Conservation (phyloP, 495 filamentous ascomycete species). For the Cercophora scortea region DNA sequence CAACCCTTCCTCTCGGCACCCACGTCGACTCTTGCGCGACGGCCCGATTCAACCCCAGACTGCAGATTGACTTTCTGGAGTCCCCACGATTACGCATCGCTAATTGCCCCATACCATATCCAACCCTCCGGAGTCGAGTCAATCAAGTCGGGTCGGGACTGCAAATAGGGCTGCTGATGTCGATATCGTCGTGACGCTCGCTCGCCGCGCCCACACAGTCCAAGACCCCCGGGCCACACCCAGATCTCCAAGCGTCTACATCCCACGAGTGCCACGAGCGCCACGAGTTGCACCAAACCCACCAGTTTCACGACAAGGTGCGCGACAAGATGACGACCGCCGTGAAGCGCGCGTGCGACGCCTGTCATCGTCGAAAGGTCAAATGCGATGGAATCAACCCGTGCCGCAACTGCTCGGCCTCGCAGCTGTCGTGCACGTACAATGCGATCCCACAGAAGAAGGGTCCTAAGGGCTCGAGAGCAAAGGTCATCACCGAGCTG, state of each 20-base stretch:
- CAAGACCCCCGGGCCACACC: not conserved
- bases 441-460: constrained; percentile 82
- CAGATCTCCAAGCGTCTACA: constrained; percentile 2
- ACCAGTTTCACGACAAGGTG: not conserved
- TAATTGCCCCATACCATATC: constrained; percentile 8
- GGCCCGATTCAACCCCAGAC: constrained; percentile 27
- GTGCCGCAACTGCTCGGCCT: constrained; percentile 62
- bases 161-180: constrained; percentile 16
- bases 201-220: constrained; percentile 13
- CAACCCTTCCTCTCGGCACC: constrained; percentile 8
- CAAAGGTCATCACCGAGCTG: constrained; percentile 74
- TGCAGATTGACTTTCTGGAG: constrained; percentile 21
- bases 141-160: not conserved
- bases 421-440: constrained; percentile 68
- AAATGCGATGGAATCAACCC: constrained; percentile 66
- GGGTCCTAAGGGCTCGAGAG: constrained; percentile 72
- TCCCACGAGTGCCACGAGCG: constrained; percentile 1
- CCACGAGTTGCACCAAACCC: not conserved
- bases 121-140: constrained; percentile 10
- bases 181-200: constrained; percentile 9
- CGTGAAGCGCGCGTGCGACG: constrained; percentile 68
- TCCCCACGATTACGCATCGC: constrained; percentile 22
- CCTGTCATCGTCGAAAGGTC: constrained; percentile 77
- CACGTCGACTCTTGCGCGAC: constrained; percentile 12
- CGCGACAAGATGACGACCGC: constrained; percentile 39